Base-by-base conservation (phyloP, 352 stramenopile genomes). In the Peronospora tabacina region DNA sequence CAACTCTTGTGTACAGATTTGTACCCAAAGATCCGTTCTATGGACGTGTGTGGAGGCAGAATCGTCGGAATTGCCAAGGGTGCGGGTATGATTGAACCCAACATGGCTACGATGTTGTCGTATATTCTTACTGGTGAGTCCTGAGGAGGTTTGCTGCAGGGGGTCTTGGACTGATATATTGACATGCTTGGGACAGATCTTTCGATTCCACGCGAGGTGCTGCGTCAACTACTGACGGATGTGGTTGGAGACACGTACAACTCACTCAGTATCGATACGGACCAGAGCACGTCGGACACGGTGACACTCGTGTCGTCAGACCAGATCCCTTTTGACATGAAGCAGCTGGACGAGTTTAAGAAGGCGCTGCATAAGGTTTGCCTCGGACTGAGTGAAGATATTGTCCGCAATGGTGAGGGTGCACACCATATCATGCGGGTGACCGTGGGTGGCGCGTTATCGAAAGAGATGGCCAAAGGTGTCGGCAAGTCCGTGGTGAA, bases 331-430 rank as follows among this genome's bases (percentile, higher is more conserved):
- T 89, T 94, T 36, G 87, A 90, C 34, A 65, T 78, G 39, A 61
- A 72, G 30, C 60, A 74, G 36, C 65, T 97, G 13, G 63, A 69
- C 10, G 89, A 94, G 36, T 98, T 99, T 63, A 85, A 96, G 63
- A 59, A 66, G 4, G 93, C 88, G 15, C 69, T 99, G 26, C 75
- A 86, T 38, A 72, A 93, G 13, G 85, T 99, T n/a, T 97, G 90
- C 52, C 69, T 85, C 29, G 85, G 90, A 11, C 66, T 99, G 11
- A 95, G 94, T 12, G 82, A 97, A 58, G 95, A 99, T 68, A 94
- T 99, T 72, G 96, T 99, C 24, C 89, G 95, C 37, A 99, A 99
- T 68, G 96, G 95, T 42, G 96, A 99, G 72, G 96, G 96, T 12
- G 97, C 94, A 20, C 85, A 96, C 42, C 96, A 99, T 76, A 95